Percentiles rank a stretch among this genome's conserved stretches.
phyloP scores from a whole-genome alignment of 371 early-diverging fungal species.

The Mortierella polycephala region DNA sequence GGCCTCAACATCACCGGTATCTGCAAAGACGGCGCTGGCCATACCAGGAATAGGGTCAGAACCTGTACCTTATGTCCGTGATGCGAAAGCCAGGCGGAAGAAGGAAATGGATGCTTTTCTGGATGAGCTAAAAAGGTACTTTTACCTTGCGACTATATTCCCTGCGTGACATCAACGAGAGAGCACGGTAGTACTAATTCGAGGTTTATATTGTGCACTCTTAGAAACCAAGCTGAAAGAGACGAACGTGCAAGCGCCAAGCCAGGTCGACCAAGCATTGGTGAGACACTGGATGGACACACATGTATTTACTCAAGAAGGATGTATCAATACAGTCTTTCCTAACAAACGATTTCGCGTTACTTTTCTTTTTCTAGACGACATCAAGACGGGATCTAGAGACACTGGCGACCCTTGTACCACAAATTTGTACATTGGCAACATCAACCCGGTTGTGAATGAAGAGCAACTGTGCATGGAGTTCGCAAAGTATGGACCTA shows the following conservation, averaged over 20 bases:
- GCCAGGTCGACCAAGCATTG: slow-evolving; percentile 10
- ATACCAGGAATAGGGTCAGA: slow-evolving; percentile 20
- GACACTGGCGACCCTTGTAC: slow-evolving; percentile 84
- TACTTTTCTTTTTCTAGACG: slow-evolving; percentile 7
- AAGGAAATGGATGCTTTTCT: slow-evolving; percentile 86
- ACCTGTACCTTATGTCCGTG: slow-evolving; percentile 49
- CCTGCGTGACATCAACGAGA: too few species aligned
- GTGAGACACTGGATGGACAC: slow-evolving; percentile 1
- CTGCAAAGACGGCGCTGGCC: slow-evolving; percentile 7
- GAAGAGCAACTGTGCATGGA: slow-evolving; percentile 78
- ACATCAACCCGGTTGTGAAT: slow-evolving; percentile 76
- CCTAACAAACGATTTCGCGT: background rate
- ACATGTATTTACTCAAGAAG: too few species aligned
- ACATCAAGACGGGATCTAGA: slow-evolving; percentile 63
- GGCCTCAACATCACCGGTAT: slow-evolving; percentile 4
- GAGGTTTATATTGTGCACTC: too few species aligned
- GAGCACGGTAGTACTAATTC: too few species aligned
- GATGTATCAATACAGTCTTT: too few species aligned
- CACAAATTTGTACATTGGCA: slow-evolving; percentile 91
- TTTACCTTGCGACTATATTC: too few species aligned
- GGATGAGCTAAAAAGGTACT: slow-evolving; percentile 83
- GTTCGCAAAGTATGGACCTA: slow-evolving; percentile 88
- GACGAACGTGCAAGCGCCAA: slow-evolving; percentile 39
- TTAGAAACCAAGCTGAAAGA: slow-evolving; percentile 58
- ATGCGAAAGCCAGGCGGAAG: slow-evolving; percentile 68